phyloP scores from a whole-genome alignment of 108 stramenopile species.

The Craspedostauros australis region DNA sequence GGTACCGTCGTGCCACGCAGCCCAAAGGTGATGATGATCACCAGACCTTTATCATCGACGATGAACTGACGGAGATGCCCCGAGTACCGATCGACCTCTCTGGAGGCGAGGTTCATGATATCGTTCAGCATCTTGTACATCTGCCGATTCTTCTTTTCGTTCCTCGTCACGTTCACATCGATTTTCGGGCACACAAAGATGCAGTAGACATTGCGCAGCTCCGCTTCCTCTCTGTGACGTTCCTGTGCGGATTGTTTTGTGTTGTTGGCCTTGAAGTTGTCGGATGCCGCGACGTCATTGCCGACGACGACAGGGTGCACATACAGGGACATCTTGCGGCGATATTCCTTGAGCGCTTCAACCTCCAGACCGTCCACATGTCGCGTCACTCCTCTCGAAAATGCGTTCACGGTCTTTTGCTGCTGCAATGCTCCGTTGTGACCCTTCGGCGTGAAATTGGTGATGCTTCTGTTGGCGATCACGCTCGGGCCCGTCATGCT shows the following conservation, averaged over 20 bases:
- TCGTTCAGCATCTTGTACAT: constrained; percentile 50
- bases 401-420: constrained; percentile 6
- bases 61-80: constrained; percentile 77
- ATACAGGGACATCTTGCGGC: constrained; percentile 54
- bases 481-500: too few relatives aligned
- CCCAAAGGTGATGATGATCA: constrained; percentile 72
- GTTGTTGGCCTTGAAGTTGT: constrained; percentile 18
- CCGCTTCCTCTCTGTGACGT: constrained; percentile 55
- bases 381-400: constrained; percentile 9
- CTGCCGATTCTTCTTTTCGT: constrained; percentile 6
- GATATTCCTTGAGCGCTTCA: constrained; percentile 31
- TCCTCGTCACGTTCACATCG: constrained; percentile 6
- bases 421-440: too few relatives aligned
- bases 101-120: constrained; percentile 55
- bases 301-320: constrained; percentile 71
- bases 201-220: constrained; percentile 58
- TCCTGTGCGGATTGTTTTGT: constrained; percentile 20
- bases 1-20: constrained; percentile 67
- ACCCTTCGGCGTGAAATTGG: too few relatives aligned
- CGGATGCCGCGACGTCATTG: constrained; percentile 44
- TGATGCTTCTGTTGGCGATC: too few relatives aligned
- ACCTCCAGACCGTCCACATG: constrained; percentile 31
- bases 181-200: constrained; percentile 47
- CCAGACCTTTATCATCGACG: constrained; percentile 74
- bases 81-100: constrained; percentile 34